Percentiles rank a stretch among this genome's conserved stretches.
phyloP scores from a whole-genome alignment of 768 basidiomycete genomes.

The Tulasnella sp. region DNA sequence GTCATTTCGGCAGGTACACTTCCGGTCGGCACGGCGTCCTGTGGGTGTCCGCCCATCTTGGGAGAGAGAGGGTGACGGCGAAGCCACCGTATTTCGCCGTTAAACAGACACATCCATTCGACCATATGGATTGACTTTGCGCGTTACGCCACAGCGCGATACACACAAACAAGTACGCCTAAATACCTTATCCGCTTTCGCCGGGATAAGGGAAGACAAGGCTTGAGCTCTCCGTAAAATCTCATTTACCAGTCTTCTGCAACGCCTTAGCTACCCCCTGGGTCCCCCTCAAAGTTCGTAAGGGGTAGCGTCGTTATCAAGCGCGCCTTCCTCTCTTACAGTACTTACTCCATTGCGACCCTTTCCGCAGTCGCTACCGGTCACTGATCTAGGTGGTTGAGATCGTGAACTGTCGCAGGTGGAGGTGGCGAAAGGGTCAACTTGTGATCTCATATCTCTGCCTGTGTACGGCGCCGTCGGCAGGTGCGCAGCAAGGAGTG shows the following conservation, averaged over 20 bases:
- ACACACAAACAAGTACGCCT: background rate
- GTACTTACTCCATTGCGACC: background rate
- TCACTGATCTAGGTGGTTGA: no score
- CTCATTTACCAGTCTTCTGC: background rate
- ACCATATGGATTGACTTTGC: background rate
- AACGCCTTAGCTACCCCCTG: no score
- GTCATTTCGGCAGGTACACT: background rate
- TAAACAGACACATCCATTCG: background rate
- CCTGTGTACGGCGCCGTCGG: background rate
- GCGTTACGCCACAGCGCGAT: no score
- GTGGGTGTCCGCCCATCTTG: no score
- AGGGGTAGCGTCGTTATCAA: background rate
- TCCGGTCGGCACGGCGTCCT: background rate
- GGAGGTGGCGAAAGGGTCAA: background rate
- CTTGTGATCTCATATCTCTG: background rate
- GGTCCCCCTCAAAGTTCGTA: no score
- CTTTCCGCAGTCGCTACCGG: slow-evolving; percentile 7
- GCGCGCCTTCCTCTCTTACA: background rate
- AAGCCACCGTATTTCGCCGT: background rate
- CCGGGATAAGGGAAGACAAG: background rate
- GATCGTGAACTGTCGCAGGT: background rate
- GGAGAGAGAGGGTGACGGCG: background rate
- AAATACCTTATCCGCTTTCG: background rate
- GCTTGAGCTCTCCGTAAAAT: background rate
- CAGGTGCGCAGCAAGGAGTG: background rate